phyloP scores from a whole-genome alignment of 2,329 filamentous ascomycete genomes.

The Curvularia hawaiiensis region DNA sequence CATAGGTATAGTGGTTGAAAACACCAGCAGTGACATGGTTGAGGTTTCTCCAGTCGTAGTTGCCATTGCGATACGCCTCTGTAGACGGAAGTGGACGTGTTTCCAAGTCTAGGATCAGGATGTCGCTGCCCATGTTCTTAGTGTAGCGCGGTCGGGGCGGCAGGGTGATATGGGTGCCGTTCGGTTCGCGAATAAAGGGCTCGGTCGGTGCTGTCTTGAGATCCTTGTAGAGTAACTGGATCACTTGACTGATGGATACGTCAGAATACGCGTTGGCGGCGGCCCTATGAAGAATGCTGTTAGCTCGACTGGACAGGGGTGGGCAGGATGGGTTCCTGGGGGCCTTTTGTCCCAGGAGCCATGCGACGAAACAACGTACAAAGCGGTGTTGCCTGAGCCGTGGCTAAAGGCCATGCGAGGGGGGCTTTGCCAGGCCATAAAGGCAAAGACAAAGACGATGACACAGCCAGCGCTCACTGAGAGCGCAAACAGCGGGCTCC shows the following conservation, averaged over 20 bases:
- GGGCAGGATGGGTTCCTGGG: neutral
- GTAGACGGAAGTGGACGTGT: slow-evolving; percentile 42
- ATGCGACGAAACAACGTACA: slow-evolving; percentile 28
- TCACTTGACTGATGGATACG: slow-evolving; percentile 39
- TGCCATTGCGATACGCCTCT: slow-evolving; percentile 37
- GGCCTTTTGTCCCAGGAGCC: neutral
- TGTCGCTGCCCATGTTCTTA: slow-evolving; percentile 41
- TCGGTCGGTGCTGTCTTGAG: slow-evolving; percentile 36
- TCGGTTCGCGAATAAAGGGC: slow-evolving; percentile 39
- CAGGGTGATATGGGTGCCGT: slow-evolving; percentile 38
- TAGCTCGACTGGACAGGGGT: slow-evolving; percentile 15
- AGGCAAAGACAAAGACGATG: slow-evolving; percentile 42
- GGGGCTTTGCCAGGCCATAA: slow-evolving; percentile 43
- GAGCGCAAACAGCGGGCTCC: slow-evolving; percentile 40
- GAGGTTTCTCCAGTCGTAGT: slow-evolving; percentile 45
- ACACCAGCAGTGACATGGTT: slow-evolving; percentile 45
- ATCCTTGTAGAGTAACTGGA: slow-evolving; percentile 40
- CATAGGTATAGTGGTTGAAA: slow-evolving; percentile 48
- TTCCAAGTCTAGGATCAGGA: slow-evolving; percentile 45
- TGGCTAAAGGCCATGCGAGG: slow-evolving; percentile 31
- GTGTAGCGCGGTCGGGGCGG: slow-evolving; percentile 40
- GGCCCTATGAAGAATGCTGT: slow-evolving; percentile 25
- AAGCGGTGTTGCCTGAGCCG: slow-evolving; percentile 27
- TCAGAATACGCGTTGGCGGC: slow-evolving; percentile 28
- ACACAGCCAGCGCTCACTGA: slow-evolving; percentile 39